Conservation (phyloP, 345 rosid species). For the Syzygium jambos region DNA sequence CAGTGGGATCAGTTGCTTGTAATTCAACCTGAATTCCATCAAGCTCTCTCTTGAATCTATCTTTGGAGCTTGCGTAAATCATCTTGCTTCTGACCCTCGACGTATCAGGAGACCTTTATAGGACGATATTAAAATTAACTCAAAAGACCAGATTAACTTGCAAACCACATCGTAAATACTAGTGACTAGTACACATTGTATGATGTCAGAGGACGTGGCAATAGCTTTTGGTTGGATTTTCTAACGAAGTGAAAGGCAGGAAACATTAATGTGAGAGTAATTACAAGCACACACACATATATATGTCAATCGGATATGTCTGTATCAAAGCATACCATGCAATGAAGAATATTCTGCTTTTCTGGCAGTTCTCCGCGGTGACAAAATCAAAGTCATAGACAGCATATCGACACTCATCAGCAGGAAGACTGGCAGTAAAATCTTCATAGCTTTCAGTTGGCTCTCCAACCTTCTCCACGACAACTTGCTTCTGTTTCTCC, state of each 20-base stretch:
- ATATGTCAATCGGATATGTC: neutral
- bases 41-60: conserved; percentile 27
- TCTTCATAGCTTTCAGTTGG: conserved; percentile 24
- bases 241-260: neutral
- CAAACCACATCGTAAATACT: neutral
- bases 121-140: neutral
- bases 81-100: conserved; percentile 29
- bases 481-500: conserved; percentile 28
- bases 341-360: conserved; percentile 27
- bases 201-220: neutral
- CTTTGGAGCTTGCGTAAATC: conserved; percentile 31
- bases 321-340: conserved; percentile 16
- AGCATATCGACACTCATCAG: conserved; percentile 24
- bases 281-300: neutral
- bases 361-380: conserved; percentile 24
- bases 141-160: neutral
- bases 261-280: neutral
- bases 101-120: conserved; percentile 23
- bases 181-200: neutral
- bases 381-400: conserved; percentile 30
- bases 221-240: neutral
- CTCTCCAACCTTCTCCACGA: conserved; percentile 30
- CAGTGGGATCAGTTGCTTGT: conserved; percentile 29
- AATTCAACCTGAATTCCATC: conserved; percentile 29
- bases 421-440: conserved; percentile 23